These are phyloP conservation scores for Aspergillus wentii DNA, from an alignment of 495 filamentous ascomycete species.

Conservation along the genomic window DNA sequence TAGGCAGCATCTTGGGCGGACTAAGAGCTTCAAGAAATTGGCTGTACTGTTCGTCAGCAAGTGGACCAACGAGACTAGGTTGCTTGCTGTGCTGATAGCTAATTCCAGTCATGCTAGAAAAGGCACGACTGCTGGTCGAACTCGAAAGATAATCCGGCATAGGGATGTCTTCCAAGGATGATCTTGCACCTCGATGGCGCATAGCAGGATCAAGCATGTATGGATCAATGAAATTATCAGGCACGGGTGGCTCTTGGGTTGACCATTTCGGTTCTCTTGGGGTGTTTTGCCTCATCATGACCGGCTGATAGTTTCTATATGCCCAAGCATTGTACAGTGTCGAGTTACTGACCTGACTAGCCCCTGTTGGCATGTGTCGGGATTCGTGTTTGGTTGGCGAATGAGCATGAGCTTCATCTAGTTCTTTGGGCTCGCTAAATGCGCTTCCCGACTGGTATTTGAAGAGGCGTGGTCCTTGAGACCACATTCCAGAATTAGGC, in stretches of 20 bases:
- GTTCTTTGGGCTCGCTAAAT: slow-evolving; percentile 18
- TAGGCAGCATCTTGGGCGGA: slow-evolving; percentile 31
- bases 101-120: slow-evolving; percentile 39
- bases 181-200: slow-evolving; percentile 32
- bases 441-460: slow-evolving; percentile 25
- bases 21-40: slow-evolving; percentile 37
- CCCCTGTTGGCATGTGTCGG: slow-evolving; percentile 8
- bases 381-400: slow-evolving; percentile 39
- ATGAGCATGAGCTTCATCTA: slow-evolving; percentile 44
- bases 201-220: slow-evolving; percentile 25
- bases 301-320: slow-evolving; percentile 14
- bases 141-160: slow-evolving; percentile 49
- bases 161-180: slow-evolving; percentile 43
- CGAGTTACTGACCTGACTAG: slow-evolving; percentile 16
- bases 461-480: slow-evolving; percentile 37
- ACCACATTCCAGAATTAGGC: slow-evolving; percentile 75
- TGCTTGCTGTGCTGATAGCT: slow-evolving; percentile 43
- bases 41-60: slow-evolving; percentile 34
- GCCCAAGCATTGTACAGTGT: slow-evolving; percentile 21
- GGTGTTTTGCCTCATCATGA: slow-evolving; percentile 11
- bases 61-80: slow-evolving; percentile 29
- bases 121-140: slow-evolving; percentile 36
- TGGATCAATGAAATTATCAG: slow-evolving; percentile 36
- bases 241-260: slow-evolving; percentile 16
- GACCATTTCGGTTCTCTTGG: slow-evolving; percentile 16